phyloP scores from a whole-genome alignment of 108 stramenopile genomes.

The Pelagomonas calceolata region DNA sequence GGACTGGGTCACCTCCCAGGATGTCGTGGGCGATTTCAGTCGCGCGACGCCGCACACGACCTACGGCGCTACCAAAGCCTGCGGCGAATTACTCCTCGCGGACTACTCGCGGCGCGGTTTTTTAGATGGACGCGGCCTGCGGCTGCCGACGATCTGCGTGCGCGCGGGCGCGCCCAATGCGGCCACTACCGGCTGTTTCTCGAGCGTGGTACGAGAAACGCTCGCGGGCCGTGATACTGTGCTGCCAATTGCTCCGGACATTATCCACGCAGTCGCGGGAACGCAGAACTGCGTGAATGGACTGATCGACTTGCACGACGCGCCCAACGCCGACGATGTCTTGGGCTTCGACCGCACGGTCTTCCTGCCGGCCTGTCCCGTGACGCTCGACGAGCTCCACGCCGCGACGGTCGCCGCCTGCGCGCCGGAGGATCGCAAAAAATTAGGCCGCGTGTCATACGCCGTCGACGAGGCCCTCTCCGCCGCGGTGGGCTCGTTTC shows the following conservation, averaged over 20 bases:
- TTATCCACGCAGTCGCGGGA: slow-evolving; percentile 43
- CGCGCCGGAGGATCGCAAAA: slow-evolving; percentile 3
- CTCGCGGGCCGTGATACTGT: slow-evolving; percentile 31
- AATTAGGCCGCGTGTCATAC: slow-evolving; percentile 34
- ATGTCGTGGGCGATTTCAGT: slow-evolving; percentile 40
- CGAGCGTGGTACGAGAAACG: slow-evolving; percentile 39
- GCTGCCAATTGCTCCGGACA: slow-evolving; percentile 33
- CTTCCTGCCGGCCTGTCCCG: slow-evolving; percentile 35
- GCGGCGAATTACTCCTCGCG: slow-evolving; percentile 42
- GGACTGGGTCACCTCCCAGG: slow-evolving; percentile 36
- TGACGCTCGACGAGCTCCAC: slow-evolving; percentile 32
- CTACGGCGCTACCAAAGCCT: slow-evolving; percentile 52
- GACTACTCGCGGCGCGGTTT: slow-evolving; percentile 45
- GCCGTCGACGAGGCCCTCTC: slow-evolving; percentile 35
- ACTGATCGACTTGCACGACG: slow-evolving; percentile 40
- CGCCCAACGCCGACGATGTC: slow-evolving; percentile 11
- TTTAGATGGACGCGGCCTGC: slow-evolving; percentile 38
- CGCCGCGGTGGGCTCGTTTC: slow-evolving; percentile 37
- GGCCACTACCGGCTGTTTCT: slow-evolving; percentile 40
- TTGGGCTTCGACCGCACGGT: slow-evolving; percentile 50
- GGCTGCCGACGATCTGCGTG: slow-evolving; percentile 44
- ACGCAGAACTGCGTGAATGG: slow-evolving; percentile 29
- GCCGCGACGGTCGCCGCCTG: slow-evolving; percentile 32
- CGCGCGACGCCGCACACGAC: slow-evolving; percentile 49
- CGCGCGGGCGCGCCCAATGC: slow-evolving; percentile 47